Evolutionary conservation across 1,139 yeast species (phyloP), one percentile per base, ranked within the genome.

Genomic region (Saccharomyces hybrid): DNA sequence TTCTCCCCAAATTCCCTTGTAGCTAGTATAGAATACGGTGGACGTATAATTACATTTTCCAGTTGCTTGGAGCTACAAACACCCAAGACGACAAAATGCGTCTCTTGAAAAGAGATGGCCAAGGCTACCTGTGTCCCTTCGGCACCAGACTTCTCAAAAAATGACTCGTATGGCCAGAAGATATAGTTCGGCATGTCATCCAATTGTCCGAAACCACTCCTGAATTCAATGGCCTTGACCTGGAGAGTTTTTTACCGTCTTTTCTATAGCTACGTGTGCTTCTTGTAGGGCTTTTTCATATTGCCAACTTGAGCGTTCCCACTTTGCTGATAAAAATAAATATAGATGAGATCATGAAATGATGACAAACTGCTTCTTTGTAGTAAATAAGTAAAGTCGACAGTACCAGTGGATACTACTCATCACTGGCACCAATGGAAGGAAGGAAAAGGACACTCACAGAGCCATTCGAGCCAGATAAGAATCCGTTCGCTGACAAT

Each of bases 91-190:
- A 64, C 57, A 25, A 56, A 53, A 48, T 63, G 64, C 2, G 64
- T 56, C 20, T 56, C 59, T 46, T 56, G 50, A 8, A 60, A 51
- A 6, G 55, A 38, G 16, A 62, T 55, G 2, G 62, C 60, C 11
- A 63, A 52, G 5, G 64, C 65, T 13, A 48, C 51, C 34, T 60
- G n/a, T 7, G 32, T 26, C 16, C 50, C 56, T 14, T 50, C 48
- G 3, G 26, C 16, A 2, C 23, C n/a, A 5, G 7, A 14, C 5
- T 11, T 6, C 26, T 55, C 62, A 42, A 57, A 5, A 2, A 44
- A 47, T 29, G 60, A 47, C 13, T 56, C 53, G 13, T 50, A 48
- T 3, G 66, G 65, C 67, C 67, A 64, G 38, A 61, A 64, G 11
- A 62, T 46, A 42, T 59, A 62, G 28, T 47, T 46, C 11, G 50